A percentile compares a stretch with the other conserved stretches of the same genome.
Conservation (phyloP, 371 early-diverging fungal species). For the Syncephalastrum racemosum region DNA sequence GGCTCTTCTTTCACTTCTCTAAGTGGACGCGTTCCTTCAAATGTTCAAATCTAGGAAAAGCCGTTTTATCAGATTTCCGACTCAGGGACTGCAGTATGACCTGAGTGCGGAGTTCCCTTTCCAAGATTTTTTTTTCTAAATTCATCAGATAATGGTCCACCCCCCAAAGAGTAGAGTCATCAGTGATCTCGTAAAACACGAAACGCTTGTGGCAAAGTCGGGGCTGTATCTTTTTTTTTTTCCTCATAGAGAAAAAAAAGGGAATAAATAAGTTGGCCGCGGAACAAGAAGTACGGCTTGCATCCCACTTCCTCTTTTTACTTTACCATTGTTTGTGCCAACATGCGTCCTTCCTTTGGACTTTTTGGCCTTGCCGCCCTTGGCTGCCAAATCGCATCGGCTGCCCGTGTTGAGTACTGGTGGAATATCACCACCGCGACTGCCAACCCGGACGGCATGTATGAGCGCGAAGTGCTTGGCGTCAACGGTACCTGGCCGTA, state of each 20-base stretch:
- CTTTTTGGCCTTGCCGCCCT: slow-evolving; percentile 18
- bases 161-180: too few species aligned
- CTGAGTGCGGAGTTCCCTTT: too few species aligned
- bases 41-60: too few species aligned
- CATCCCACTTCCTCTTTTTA: slow-evolving; percentile 8
- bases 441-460: slow-evolving; percentile 66
- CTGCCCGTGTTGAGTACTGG: slow-evolving; percentile 61
- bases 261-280: slow-evolving; percentile 5
- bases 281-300: slow-evolving; percentile 5
- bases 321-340: slow-evolving; percentile 8
- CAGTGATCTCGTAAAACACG: too few species aligned
- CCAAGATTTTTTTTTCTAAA: too few species aligned
- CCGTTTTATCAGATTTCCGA: too few species aligned
- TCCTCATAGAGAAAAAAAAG: slow-evolving; percentile 2
- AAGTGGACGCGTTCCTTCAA: too few species aligned
- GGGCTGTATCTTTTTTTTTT: too few species aligned
- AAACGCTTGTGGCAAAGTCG: too few species aligned
- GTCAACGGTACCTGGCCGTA: slow-evolving; percentile 75
- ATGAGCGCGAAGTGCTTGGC: slow-evolving; percentile 67
- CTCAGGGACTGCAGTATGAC: too few species aligned
- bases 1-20: too few species aligned
- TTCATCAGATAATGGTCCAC: too few species aligned
- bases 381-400: slow-evolving; percentile 28
- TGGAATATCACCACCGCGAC: slow-evolving; percentile 72
- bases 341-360: slow-evolving; percentile 5